Base-by-base conservation (phyloP, 768 basidiomycete species). In the Leucosporidium yakuticum region DNA sequence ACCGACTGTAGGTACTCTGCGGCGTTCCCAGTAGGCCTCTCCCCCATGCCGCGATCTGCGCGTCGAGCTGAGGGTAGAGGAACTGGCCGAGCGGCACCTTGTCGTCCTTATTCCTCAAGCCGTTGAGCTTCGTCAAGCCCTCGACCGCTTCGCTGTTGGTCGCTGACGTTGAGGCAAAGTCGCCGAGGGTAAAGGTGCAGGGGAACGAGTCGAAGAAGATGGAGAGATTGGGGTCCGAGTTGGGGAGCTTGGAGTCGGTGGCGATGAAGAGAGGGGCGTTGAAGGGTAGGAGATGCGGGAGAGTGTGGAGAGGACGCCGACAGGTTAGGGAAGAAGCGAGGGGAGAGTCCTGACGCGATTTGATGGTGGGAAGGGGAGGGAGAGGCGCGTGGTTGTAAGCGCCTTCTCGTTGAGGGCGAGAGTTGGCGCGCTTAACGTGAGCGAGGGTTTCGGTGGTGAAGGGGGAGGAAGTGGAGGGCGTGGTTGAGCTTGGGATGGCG, bases 1-100 rank as follows among this genome's bases (percentile, higher is more conserved):
- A 91, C 62, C 81, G 78, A 76, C 87, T 88, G 72, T 89, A 91
- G 36, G 90, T 90, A 74, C 88, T 90, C 64, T 84, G 83, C 63
- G 85, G 83, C 19, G 89, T 91, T 2, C 87, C 88, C 0, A 86
- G 83, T 36, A 89, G 82, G 21, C 74, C 79, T 76, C 81, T 78
- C 0, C 85, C 87, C 62, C 81, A 81, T 4, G 84, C 84, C 21
- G 85, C 83, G 36, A 92, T 83, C 79, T 89, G 80, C 9, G 86
- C 88, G 75, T 90, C 89, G 39, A 91, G 73, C 65, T 89, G 83
- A 2, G 88, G 87, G 27, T 83, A 73, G 17, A 88, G 66, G 70
- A 85, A 83, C 21, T 68, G 73, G 25, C 74, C 80, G 70, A 89
- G 75, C 39, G 62, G 74, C 32, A 84, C 76, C 4, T 83, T 83